A percentile compares a stretch with the other conserved stretches of the same genome.
These are phyloP conservation scores for Suillus plorans DNA, from an alignment of 768 basidiomycete genomes.

Conservation along the genomic window DNA sequence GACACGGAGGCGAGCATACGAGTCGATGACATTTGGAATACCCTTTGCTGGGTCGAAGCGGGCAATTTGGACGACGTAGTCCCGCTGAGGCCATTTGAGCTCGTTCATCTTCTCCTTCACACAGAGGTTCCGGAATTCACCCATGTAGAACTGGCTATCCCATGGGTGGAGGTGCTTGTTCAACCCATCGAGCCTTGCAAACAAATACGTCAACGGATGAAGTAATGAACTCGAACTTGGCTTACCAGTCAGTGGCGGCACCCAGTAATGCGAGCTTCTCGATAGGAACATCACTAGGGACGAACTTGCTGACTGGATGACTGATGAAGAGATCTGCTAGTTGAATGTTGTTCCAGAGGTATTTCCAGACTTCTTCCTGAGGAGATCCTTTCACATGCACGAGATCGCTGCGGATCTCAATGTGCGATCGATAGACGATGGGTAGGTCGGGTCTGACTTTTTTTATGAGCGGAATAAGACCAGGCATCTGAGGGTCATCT, in stretches of 20 bases:
- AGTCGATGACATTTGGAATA: constrained; percentile 82
- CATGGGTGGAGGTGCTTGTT: constrained; percentile 84
- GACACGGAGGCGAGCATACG: constrained; percentile 80
- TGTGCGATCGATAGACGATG: constrained; percentile 93
- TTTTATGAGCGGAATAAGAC: constrained; percentile 89
- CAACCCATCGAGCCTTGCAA: constrained; percentile 79
- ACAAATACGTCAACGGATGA: constrained; percentile 6
- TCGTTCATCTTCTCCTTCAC: constrained; percentile 78
- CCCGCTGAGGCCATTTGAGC: constrained; percentile 75
- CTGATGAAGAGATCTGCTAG: constrained; percentile 90
- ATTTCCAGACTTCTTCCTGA: constrained; percentile 92
- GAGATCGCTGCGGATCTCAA: constrained; percentile 89
- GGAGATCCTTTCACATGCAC: constrained; percentile 80
- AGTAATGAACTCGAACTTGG: constrained; percentile 10
- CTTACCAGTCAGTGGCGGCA: constrained; percentile 82
- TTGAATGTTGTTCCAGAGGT: constrained; percentile 91
- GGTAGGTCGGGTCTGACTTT: constrained; percentile 82
- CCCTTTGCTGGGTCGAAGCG: constrained; percentile 91
- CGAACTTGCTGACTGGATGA: constrained; percentile 93
- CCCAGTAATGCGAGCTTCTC: constrained; percentile 73
- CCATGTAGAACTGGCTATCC: constrained; percentile 89
- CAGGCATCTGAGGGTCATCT: constrained; percentile 94
- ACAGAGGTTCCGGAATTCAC: constrained; percentile 79
- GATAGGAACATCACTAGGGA: constrained; percentile 78
- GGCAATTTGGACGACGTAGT: constrained; percentile 91